Percentiles rank a stretch among this genome's conserved stretches.
phyloP scores from a whole-genome alignment of 768 basidiomycete genomes.

The Hortiboletus flavorubellus region DNA sequence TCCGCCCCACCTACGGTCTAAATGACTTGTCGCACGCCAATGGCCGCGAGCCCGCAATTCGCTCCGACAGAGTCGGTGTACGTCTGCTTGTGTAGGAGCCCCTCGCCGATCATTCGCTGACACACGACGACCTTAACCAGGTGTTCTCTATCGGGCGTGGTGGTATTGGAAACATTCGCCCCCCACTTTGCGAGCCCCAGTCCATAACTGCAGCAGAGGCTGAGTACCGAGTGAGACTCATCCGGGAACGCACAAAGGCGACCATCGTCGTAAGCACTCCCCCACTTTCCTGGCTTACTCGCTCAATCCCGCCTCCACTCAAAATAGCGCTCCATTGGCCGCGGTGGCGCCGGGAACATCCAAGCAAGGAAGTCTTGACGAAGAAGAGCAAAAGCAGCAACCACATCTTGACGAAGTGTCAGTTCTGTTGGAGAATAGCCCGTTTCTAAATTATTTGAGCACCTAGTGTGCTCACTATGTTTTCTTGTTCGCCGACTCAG shows the following conservation, averaged over 20 bases:
- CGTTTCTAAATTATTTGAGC: too few relatives aligned
- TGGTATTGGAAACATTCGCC: conserved; percentile 83
- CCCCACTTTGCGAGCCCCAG: conserved; percentile 38
- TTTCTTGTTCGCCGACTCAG: too few relatives aligned
- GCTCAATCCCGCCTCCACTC: background rate
- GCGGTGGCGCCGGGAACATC: conserved; percentile 65
- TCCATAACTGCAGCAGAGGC: conserved; percentile 24
- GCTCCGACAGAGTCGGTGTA: conserved; percentile 35
- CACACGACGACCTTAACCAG: background rate
- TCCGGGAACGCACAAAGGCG: conserved; percentile 28
- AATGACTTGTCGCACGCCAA: conserved; percentile 51
- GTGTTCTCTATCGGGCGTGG: conserved; percentile 68
- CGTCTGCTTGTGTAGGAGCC: background rate
- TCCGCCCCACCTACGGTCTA: conserved; percentile 38
- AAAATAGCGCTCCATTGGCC: conserved; percentile 56
- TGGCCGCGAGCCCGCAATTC: conserved; percentile 52
- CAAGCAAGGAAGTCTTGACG: conserved; percentile 29
- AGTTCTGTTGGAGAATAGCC: conserved; percentile 15
- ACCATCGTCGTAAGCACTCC: conserved; percentile 33
- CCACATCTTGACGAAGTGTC: conserved; percentile 39
- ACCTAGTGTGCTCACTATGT: too few relatives aligned
- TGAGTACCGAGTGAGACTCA: conserved; percentile 21
- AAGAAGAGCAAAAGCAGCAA: conserved; percentile 33
- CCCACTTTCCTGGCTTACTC: background rate
- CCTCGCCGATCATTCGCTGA: background rate